These are phyloP conservation scores for Phaeosphaeriaceae sp. DNA, from an alignment of 2,329 filamentous ascomycete genomes.

Conservation along the genomic window DNA sequence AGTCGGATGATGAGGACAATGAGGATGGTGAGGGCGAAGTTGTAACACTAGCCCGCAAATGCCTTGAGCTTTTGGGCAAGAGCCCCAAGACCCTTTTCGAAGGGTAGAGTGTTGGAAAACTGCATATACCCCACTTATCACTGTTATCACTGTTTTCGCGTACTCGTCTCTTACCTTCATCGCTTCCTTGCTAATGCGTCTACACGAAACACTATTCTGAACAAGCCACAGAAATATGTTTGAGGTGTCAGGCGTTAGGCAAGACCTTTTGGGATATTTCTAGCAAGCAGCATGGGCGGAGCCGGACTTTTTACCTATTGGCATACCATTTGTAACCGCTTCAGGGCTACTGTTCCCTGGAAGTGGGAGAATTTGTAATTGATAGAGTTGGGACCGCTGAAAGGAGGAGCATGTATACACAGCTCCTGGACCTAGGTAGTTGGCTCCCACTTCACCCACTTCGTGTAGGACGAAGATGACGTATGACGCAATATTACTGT, in stretches of 20 bases:
- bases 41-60: constrained; percentile 86
- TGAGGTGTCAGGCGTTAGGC: constrained; percentile 39
- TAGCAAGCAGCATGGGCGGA: constrained; percentile 49
- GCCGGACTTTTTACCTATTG: constrained; percentile 39
- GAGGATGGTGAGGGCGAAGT: constrained; percentile 94
- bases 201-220: constrained; percentile 26
- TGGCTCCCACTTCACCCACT: neutral
- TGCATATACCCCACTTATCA: constrained; percentile 32
- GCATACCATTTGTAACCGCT: constrained; percentile 40
- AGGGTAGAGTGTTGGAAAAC: constrained; percentile 57
- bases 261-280: constrained; percentile 40
- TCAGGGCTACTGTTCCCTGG: constrained; percentile 7
- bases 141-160: constrained; percentile 15
- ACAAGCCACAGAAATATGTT: constrained; percentile 26
- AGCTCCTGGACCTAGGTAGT: neutral
- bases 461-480: constrained; percentile 1
- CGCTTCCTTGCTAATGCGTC: constrained; percentile 35
- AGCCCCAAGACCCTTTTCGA: constrained; percentile 82
- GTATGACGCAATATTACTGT: constrained; percentile 4
- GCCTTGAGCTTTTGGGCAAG: constrained; percentile 83
- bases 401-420: neutral
- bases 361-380: constrained; percentile 32
- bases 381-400: constrained; percentile 23
- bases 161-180: constrained; percentile 28
- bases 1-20: constrained; percentile 83